Evolutionary conservation across 176 grass and related monocot species (phyloP), one percentile per base, ranked within the genome.

Genomic region (Pontederia paniculata): DNA sequence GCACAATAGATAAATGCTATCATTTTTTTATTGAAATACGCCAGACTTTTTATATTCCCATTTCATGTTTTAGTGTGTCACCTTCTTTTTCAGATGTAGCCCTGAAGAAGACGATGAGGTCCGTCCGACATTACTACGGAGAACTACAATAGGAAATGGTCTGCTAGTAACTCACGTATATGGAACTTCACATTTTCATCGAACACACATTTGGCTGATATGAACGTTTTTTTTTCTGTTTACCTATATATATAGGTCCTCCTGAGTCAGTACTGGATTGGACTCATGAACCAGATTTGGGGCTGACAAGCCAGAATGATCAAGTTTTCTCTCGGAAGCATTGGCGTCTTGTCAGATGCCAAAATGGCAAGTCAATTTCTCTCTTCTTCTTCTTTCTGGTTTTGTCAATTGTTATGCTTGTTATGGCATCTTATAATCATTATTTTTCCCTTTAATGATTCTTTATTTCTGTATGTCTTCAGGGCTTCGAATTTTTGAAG

Each of bases 141-240:
- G 91, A 87, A 97, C 82, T 45, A 97, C 91, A 42, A 90, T 97
- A 42, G 86, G 91, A 84, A 97, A 97, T 77, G 91, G 91, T 97
- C 55, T 59, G 70, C 28, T 9, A 54, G 25, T 8, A 62, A 21
- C 15, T 17, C 2, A 13, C 20, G 17, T 21, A 21, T 15, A 31
- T 31, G 25, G 5, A 1, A 31, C 25, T 31, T 8, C 10, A 22
- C 42, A 22, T 18, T 8, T 47, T 47, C 53, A 60, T 52, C 58
- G 47, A 45, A 73, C 15, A 21, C 72, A 57, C 77, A 77, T 52
- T 70, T 42, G 43, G 5, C 54, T 44, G 42, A 44, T 17, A 17
- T 45, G 9, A 67, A 66, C 50, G 52, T 44, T 73, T 72, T 45
- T 52, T 12, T 15, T 15, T 1, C 25, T 31, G 64, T 77, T 69